These are phyloP conservation scores for Cubamyces sp. DNA, from an alignment of 768 basidiomycete genomes.

Conservation along the genomic window DNA sequence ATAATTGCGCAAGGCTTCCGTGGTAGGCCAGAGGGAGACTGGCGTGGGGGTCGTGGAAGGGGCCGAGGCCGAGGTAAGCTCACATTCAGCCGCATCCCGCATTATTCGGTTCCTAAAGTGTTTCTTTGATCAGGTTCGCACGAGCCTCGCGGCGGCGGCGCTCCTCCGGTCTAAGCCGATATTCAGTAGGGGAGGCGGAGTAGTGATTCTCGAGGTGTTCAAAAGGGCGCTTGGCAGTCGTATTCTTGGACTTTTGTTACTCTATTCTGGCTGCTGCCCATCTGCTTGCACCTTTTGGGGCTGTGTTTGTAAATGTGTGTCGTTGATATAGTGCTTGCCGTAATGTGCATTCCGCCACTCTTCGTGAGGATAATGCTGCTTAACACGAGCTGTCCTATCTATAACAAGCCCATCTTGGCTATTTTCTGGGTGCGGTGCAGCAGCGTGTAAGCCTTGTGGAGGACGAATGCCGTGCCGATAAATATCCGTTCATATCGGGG, in stretches of 20 bases:
- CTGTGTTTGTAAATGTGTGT: slow-evolving; percentile 6
- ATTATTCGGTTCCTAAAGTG: neutral
- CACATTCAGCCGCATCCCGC: neutral
- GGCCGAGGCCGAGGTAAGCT: slow-evolving; percentile 37
- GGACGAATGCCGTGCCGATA: neutral
- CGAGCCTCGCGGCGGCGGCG: slow-evolving; percentile 30
- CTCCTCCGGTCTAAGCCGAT: slow-evolving; percentile 12
- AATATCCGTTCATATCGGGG: slow-evolving; percentile 8
- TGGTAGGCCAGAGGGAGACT: slow-evolving; percentile 34
- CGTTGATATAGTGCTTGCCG: slow-evolving; percentile 8
- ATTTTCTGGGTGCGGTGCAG: too few relatives aligned
- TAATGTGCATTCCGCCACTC: neutral
- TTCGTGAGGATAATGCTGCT: neutral
- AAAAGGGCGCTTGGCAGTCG: slow-evolving; percentile 14
- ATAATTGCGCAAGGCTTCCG: slow-evolving; percentile 27
- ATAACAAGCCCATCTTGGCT: too few relatives aligned
- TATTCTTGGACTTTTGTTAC: slow-evolving; percentile 9
- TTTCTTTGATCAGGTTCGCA: slow-evolving; percentile 22
- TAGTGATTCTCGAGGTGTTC: neutral
- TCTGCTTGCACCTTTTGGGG: slow-evolving; percentile 3
- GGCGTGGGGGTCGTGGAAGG: slow-evolving; percentile 37
- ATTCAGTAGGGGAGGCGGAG: neutral
- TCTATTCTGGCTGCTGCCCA: slow-evolving; percentile 14
- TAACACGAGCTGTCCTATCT: too few relatives aligned
- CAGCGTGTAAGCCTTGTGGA: too few relatives aligned